Conservation (phyloP, 2,329 filamentous ascomycete genomes). For the Epicoccum nigrum region DNA sequence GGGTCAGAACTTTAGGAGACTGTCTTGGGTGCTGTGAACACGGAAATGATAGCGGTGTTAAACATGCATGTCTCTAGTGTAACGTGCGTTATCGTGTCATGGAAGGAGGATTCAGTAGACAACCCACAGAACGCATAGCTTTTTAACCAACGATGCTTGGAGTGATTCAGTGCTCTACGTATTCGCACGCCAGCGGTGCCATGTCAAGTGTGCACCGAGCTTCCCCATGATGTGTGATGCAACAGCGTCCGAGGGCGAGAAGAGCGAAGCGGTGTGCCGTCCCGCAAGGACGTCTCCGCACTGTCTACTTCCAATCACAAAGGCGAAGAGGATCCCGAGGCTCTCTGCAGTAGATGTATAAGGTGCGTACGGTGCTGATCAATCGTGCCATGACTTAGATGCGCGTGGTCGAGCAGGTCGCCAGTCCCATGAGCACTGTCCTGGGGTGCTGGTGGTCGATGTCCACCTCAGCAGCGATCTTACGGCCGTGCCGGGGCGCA, state of each 20-base stretch:
- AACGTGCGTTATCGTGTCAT: too few relatives aligned
- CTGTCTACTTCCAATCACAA: slow-evolving; percentile 1
- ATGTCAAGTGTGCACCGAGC: too few relatives aligned
- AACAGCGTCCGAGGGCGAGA: not conserved
- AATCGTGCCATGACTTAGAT: slow-evolving; percentile 1
- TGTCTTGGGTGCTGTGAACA: too few relatives aligned
- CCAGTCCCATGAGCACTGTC: slow-evolving; percentile 7
- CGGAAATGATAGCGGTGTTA: too few relatives aligned
- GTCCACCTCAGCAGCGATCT: slow-evolving; percentile 3
- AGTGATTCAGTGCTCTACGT: too few relatives aligned
- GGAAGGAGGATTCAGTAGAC: too few relatives aligned
- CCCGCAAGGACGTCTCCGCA: not conserved
- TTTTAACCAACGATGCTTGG: too few relatives aligned
- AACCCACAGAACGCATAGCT: too few relatives aligned
- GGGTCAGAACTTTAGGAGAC: not conserved
- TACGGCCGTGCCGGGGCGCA: not conserved
- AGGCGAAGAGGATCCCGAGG: not conserved
- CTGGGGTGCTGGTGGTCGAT: not conserved
- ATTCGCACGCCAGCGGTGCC: too few relatives aligned
- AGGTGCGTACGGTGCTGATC: slow-evolving; percentile 4
- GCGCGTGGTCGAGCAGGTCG: slow-evolving; percentile 1
- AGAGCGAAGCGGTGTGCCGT: slow-evolving; percentile 10
- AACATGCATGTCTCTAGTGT: too few relatives aligned
- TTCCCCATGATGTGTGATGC: too few relatives aligned
- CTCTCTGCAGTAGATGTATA: not conserved